Evolutionary conservation across 495 filamentous ascomycete genomes (phyloP).

Genomic region (Neurospora sp.): DNA sequence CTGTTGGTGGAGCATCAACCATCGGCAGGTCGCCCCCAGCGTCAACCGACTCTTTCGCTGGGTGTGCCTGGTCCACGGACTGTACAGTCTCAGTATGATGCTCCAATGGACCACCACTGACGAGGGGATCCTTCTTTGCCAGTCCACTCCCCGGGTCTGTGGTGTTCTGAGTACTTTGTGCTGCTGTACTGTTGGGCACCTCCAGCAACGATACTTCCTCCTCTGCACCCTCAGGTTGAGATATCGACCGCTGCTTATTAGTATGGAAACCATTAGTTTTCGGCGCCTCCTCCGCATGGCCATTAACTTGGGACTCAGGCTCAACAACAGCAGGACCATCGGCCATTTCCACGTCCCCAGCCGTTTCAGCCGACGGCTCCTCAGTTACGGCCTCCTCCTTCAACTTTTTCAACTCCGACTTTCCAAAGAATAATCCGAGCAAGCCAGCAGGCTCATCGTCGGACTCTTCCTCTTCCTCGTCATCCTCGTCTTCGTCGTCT

Average conservation of each 20-base stretch:
- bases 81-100: background rate
- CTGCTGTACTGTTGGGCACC: background rate
- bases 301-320: slow-evolving; percentile 11
- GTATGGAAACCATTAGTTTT: background rate
- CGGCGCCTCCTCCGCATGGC: background rate
- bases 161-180: background rate
- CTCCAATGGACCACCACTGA: background rate
- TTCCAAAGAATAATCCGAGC: slow-evolving; percentile 53
- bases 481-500: slow-evolving; percentile 30
- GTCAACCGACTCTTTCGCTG: slow-evolving; percentile 26
- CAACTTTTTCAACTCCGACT: slow-evolving; percentile 36
- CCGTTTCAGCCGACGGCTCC: background rate
- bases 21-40: slow-evolving; percentile 38
- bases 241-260: background rate
- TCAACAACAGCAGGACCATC: slow-evolving; percentile 23
- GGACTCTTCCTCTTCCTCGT: slow-evolving; percentile 41
- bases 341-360: slow-evolving; percentile 21
- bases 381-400: slow-evolving; percentile 18
- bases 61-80: background rate
- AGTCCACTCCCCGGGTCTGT: background rate
- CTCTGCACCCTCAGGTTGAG: background rate
- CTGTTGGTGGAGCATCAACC: slow-evolving; percentile 23
- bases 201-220: background rate
- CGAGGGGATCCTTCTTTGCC: background rate
- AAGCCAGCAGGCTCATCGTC: slow-evolving; percentile 47